Evolutionary conservation across 306 rosid genomes (phyloP).

Genomic region (Vigna unguiculata): DNA sequence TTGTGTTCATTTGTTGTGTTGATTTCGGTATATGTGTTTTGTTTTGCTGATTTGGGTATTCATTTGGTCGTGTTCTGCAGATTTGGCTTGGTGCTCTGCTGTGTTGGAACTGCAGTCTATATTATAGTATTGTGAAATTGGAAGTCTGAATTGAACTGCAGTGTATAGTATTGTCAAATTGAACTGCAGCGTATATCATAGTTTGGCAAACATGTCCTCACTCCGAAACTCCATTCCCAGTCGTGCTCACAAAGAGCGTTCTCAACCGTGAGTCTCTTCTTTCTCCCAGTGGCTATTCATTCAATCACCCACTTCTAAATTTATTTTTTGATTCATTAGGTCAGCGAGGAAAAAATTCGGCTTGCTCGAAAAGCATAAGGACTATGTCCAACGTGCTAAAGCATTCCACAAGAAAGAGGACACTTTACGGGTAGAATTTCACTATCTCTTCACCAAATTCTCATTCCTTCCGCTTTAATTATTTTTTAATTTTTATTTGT

Average conservation of each 20-base stretch:
- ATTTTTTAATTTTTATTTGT: neutral
- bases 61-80: too few relatives aligned
- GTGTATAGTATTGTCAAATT: too few relatives aligned
- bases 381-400: constrained; percentile 82
- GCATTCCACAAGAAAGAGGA: constrained; percentile 76
- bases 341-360: constrained; percentile 75
- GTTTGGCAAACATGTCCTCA: constrained; percentile 79
- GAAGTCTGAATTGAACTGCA: too few relatives aligned
- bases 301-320: neutral
- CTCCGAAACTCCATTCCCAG: constrained; percentile 70
- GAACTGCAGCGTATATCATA: too few relatives aligned
- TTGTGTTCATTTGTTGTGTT: too few relatives aligned
- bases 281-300: neutral
- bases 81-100: too few relatives aligned
- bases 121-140: too few relatives aligned
- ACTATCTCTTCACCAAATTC: neutral
- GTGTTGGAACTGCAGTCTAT: too few relatives aligned
- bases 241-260: constrained; percentile 82
- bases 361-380: constrained; percentile 86
- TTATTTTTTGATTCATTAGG: constrained; percentile 44
- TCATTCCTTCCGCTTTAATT: neutral
- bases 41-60: too few relatives aligned
- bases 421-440: constrained; percentile 58
- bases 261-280: constrained; percentile 70
- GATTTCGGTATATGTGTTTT: too few relatives aligned